Conservation (phyloP, 257 asterid genomes). For the Catharanthus roseus region DNA sequence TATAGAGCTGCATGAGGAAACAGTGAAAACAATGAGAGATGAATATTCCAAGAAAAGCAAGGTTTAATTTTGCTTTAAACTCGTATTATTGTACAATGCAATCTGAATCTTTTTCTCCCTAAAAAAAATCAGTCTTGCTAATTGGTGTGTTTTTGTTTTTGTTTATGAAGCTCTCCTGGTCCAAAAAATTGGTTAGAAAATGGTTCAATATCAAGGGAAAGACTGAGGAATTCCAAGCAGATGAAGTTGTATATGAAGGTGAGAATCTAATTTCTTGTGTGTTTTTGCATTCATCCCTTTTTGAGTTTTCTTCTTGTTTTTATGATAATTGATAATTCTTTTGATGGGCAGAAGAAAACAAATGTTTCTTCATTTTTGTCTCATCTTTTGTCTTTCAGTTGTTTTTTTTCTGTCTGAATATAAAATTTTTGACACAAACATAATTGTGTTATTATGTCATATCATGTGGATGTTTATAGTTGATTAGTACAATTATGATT, state of each 20-base stretch:
- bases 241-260: constrained; percentile 77
- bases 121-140: constrained; percentile 26
- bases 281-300: constrained; percentile 9
- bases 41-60: constrained; percentile 76
- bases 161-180: constrained; percentile 85
- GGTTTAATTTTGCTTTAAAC: constrained; percentile 34
- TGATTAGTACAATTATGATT: background rate
- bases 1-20: constrained; percentile 59
- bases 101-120: background rate
- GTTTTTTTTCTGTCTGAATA: constrained; percentile 24
- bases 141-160: constrained; percentile 27
- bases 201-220: constrained; percentile 86
- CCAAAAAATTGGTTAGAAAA: constrained; percentile 72
- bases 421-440: background rate
- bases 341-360: background rate
- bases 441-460: background rate
- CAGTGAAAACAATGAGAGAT: constrained; percentile 78
- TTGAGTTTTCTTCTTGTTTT: background rate
- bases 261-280: constrained; percentile 23
- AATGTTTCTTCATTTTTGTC: constrained; percentile 2
- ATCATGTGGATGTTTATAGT: background rate
- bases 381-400: constrained; percentile 33
- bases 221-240: constrained; percentile 59
- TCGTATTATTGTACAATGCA: constrained; percentile 18
- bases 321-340: no score